A percentile compares a stretch with the other conserved stretches of the same genome.
Evolutionary conservation across 2,329 filamentous ascomycete genomes (phyloP).

Genomic region (Fulvia fulva): DNA sequence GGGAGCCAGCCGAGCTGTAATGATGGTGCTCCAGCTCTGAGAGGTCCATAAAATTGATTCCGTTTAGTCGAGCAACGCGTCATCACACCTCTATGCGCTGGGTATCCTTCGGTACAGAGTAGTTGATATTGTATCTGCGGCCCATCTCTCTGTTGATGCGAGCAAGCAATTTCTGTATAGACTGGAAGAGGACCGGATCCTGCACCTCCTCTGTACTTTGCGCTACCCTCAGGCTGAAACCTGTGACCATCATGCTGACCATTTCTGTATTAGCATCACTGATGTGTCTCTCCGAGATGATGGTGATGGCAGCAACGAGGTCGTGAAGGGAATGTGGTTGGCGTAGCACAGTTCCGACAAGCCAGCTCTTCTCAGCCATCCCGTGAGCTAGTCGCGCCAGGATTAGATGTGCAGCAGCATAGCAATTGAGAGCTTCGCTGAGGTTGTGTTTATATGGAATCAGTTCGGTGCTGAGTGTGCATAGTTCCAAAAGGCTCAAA

Average conservation of each 20-base stretch:
- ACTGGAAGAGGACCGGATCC: background rate
- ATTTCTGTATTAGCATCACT: background rate
- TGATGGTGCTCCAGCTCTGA: too few species aligned
- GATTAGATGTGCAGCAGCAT: conserved; percentile 7
- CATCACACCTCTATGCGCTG: too few species aligned
- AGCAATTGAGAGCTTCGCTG: conserved; percentile 11
- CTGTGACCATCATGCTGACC: conserved; percentile 9
- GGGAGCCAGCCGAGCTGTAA: too few species aligned
- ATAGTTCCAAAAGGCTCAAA: conserved; percentile 6
- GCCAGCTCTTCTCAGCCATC: conserved; percentile 5
- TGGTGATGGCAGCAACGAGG: conserved; percentile 6
- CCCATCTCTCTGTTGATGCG: conserved; percentile 1
- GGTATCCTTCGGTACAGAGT: background rate
- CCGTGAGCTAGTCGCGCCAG: conserved; percentile 7
- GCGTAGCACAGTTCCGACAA: conserved; percentile 5
- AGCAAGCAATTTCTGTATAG: background rate
- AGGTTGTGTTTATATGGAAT: conserved; percentile 3
- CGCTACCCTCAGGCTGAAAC: conserved; percentile 9
- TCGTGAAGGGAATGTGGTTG: conserved; percentile 5
- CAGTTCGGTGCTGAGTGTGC: conserved; percentile 3
- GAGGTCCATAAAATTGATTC: too few species aligned
- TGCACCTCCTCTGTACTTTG: conserved; percentile 4
- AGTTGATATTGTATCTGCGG: conserved; percentile 6
- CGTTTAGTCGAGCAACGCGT: too few species aligned
- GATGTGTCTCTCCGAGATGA: conserved; percentile 9